These are phyloP conservation scores for Mycena rebaudengoi DNA, from an alignment of 768 basidiomycete species.

Conservation along the genomic window DNA sequence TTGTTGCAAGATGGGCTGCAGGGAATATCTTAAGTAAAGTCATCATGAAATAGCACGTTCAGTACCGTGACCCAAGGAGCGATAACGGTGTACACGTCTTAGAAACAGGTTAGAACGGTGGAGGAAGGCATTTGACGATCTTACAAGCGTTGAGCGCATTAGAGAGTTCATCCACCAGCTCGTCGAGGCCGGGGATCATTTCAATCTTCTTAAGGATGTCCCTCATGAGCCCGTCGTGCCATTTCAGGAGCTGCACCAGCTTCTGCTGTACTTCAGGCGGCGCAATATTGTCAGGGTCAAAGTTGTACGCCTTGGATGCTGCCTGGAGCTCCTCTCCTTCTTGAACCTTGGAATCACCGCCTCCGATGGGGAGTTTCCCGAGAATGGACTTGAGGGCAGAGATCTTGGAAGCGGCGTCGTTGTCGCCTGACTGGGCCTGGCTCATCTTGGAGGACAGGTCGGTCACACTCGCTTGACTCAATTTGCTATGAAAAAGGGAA, in stretches of 20 bases:
- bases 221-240: constrained; percentile 69
- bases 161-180: constrained; percentile 66
- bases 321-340: constrained; percentile 65
- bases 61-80: constrained; percentile 70
- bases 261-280: constrained; percentile 71
- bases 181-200: constrained; percentile 68
- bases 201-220: constrained; percentile 65
- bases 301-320: constrained; percentile 64
- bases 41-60: not conserved
- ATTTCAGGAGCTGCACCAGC: constrained; percentile 64
- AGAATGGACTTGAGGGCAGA: constrained; percentile 52
- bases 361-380: constrained; percentile 60
- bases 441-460: constrained; percentile 62
- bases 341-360: constrained; percentile 57
- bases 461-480: constrained; percentile 69
- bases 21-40: not conserved
- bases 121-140: constrained; percentile 30
- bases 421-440: constrained; percentile 46
- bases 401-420: constrained; percentile 47
- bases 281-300: constrained; percentile 68
- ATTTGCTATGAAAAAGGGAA: constrained; percentile 46
- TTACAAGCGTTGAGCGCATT: constrained; percentile 74
- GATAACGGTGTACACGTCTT: constrained; percentile 71
- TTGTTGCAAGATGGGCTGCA: constrained; percentile 67
- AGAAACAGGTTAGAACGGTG: constrained; percentile 7